Evolutionary conservation across 2,329 filamentous ascomycete genomes (phyloP).

Genomic region (Scedosporium aurantiacum): DNA sequence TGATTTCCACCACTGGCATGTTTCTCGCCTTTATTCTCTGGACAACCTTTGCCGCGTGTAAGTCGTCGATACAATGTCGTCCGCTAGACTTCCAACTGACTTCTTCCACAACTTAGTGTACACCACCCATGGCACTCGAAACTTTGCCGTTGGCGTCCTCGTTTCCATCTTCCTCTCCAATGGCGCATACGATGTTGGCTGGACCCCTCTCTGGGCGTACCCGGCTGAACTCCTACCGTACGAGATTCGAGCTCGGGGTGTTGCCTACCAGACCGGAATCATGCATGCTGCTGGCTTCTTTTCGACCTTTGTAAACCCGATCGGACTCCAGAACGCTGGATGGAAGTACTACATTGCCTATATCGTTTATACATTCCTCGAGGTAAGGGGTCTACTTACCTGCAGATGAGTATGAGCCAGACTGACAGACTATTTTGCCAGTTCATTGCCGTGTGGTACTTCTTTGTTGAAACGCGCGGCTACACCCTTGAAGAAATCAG

Average conservation of each 20-base stretch:
- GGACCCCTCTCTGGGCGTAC: constrained; percentile 39
- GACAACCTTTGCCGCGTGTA: constrained; percentile 21
- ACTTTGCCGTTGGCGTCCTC: constrained; percentile 14
- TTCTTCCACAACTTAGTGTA: constrained; percentile 17
- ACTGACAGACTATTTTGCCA: not conserved
- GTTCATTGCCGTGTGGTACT: constrained; percentile 19
- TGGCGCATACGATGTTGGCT: constrained; percentile 41
- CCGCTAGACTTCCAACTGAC: not conserved
- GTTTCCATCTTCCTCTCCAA: constrained; percentile 25
- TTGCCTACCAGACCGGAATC: constrained; percentile 20
- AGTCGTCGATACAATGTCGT: constrained; percentile 17
- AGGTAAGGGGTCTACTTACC: constrained; percentile 14
- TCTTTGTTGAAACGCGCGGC: constrained; percentile 41
- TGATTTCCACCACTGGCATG: constrained; percentile 27
- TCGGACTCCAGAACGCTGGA: constrained; percentile 35
- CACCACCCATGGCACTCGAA: constrained; percentile 7
- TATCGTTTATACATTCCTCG: constrained; percentile 31
- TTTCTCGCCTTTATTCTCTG: constrained; percentile 22
- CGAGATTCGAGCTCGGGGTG: constrained; percentile 38
- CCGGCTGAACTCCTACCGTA: constrained; percentile 43
- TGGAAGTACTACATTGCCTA: constrained; percentile 50
- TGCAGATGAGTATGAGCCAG: not conserved
- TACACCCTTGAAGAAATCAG: constrained; percentile 45
- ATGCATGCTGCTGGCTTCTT: constrained; percentile 19
- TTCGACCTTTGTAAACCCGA: constrained; percentile 36